Evolutionary conservation across 2,329 filamentous ascomycete genomes (phyloP).

Genomic region (Diaporthe ampelina): DNA sequence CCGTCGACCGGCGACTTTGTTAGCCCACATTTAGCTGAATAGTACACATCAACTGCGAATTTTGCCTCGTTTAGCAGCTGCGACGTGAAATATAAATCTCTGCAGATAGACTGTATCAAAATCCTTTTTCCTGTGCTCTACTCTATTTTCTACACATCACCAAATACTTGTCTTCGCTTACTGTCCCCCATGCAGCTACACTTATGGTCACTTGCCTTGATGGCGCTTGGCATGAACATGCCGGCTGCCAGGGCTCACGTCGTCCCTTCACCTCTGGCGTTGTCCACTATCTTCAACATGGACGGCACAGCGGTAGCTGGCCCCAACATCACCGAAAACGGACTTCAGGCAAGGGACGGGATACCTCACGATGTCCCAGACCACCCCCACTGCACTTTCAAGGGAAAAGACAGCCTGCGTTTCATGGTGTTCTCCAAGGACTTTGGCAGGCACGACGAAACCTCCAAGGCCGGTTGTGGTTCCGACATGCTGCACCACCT

Average conservation of each 20-base stretch:
- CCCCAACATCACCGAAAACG: background rate
- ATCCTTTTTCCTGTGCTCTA: too few species aligned
- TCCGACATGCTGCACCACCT: background rate
- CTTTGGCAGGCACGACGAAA: background rate
- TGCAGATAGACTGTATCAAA: too few species aligned
- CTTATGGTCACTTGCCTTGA: background rate
- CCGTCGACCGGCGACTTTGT: background rate
- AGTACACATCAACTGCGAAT: background rate
- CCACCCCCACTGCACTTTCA: background rate
- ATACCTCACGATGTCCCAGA: background rate
- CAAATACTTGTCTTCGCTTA: fast-evolving
- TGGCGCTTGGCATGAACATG: background rate
- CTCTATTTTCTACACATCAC: background rate
- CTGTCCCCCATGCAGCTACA: background rate
- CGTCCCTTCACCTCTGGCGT: background rate
- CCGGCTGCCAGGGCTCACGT: background rate
- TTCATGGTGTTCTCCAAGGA: constrained; percentile 8
- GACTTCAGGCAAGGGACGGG: background rate
- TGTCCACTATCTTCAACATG: background rate
- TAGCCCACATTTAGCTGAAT: background rate
- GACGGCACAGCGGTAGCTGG: background rate
- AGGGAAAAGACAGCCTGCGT: background rate
- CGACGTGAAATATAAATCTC: background rate
- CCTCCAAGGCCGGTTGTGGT: background rate
- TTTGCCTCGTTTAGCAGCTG: background rate